These are phyloP conservation scores for Haplosporangium gracile DNA, from an alignment of 192 early-diverging fungal genomes.

Conservation along the genomic window DNA sequence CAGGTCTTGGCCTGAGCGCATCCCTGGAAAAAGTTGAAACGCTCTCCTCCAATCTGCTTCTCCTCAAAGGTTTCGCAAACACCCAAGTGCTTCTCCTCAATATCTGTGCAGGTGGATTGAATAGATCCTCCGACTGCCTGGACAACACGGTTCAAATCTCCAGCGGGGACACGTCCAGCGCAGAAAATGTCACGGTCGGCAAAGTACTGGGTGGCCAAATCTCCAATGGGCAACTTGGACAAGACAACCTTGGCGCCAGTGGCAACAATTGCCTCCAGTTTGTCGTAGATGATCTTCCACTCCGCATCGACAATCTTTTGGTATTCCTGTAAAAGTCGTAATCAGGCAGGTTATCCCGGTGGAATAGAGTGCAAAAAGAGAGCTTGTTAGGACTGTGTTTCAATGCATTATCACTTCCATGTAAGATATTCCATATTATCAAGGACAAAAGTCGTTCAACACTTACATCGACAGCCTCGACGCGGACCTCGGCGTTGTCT, in stretches of 20 bases:
- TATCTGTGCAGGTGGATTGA: slow-evolving; percentile 93
- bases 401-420: background rate
- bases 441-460: background rate
- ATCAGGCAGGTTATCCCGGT: background rate
- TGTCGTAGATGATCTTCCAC: slow-evolving; percentile 99
- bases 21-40: slow-evolving; percentile 96
- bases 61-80: slow-evolving; percentile 95
- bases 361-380: background rate
- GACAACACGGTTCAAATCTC: slow-evolving; percentile 94
- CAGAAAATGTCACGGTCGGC: slow-evolving; percentile 99
- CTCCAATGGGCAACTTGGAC: slow-evolving; percentile 97
- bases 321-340: slow-evolving; percentile 79
- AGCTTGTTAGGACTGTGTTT: background rate
- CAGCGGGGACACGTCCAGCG: slow-evolving; percentile 94
- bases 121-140: slow-evolving; percentile 94
- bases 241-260: slow-evolving; percentile 98
- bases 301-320: slow-evolving; percentile 99
- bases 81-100: slow-evolving; percentile 86
- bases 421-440: background rate
- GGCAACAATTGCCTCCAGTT: slow-evolving; percentile 94
- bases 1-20: slow-evolving; percentile 95
- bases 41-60: slow-evolving; percentile 95
- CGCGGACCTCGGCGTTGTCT: slow-evolving; percentile 99
- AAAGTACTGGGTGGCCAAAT: slow-evolving; percentile 99
- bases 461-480: slow-evolving; percentile 84